Evolutionary conservation across 148 eudicot species (phyloP).

Genomic region (Tetragonia tetragonoides): DNA sequence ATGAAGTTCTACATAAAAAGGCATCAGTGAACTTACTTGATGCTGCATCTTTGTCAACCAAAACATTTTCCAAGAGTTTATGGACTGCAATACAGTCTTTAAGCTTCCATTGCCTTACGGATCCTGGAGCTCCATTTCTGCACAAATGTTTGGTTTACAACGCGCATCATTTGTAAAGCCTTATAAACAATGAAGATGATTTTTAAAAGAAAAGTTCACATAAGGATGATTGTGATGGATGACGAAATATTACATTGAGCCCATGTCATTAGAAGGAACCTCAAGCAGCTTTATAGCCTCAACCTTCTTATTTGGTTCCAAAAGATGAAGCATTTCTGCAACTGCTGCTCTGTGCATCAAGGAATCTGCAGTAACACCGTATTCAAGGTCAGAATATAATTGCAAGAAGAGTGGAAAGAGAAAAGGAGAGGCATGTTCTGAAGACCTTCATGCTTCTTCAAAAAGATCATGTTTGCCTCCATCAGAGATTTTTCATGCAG

Average conservation of each 20-base stretch:
- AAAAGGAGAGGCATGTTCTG: constrained; percentile 6
- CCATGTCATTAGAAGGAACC: constrained; percentile 53
- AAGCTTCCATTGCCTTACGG: constrained; percentile 59
- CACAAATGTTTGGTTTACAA: background rate
- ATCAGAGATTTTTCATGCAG: constrained; percentile 64
- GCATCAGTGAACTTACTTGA: constrained; percentile 48
- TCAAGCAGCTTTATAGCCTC: constrained; percentile 75
- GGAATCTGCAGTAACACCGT: constrained; percentile 51
- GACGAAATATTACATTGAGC: constrained; percentile 47
- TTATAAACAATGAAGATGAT: background rate
- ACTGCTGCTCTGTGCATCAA: constrained; percentile 91
- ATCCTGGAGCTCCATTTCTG: constrained; percentile 63
- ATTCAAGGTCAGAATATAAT: constrained; percentile 9
- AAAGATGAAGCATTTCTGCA: constrained; percentile 77
- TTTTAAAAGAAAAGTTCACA: background rate
- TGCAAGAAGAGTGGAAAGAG: background rate
- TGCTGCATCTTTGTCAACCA: constrained; percentile 68
- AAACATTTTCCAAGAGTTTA: constrained; percentile 51
- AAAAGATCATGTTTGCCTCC: constrained; percentile 72
- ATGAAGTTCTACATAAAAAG: background rate
- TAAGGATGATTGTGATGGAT: background rate
- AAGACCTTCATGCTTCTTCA: constrained; percentile 77
- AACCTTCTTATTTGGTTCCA: constrained; percentile 69
- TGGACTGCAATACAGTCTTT: constrained; percentile 76
- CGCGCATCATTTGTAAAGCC: background rate